Percentiles rank a stretch among this genome's conserved stretches.
These are phyloP conservation scores for Backusella macrospora DNA, from an alignment of 192 early-diverging fungal species.

Conservation along the genomic window DNA sequence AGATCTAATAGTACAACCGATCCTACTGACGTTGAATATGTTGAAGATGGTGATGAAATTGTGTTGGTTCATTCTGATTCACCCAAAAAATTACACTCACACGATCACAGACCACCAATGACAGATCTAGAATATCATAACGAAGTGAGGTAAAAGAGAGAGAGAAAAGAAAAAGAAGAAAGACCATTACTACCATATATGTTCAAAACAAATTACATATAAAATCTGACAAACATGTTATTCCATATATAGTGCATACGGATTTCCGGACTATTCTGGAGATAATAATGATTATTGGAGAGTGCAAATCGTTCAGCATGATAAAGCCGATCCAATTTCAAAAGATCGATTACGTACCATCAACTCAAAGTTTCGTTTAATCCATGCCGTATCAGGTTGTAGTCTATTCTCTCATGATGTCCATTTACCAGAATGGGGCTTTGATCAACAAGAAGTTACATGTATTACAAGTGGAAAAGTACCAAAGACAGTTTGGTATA, in stretches of 20 bases:
- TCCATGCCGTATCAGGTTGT: constrained; percentile 77
- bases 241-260: constrained; percentile 54
- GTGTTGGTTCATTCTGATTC: constrained; percentile 70
- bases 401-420: constrained; percentile 84
- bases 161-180: too few relatives aligned
- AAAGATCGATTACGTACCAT: constrained; percentile 66
- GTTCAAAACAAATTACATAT: neutral
- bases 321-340: constrained; percentile 54
- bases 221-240: neutral
- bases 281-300: constrained; percentile 95
- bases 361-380: constrained; percentile 73
- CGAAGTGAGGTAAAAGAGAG: constrained; percentile 67
- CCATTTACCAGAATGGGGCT: constrained; percentile 92
- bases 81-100: constrained; percentile 68
- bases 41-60: constrained; percentile 76
- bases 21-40: constrained; percentile 52
- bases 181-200: neutral
- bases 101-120: constrained; percentile 69
- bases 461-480: constrained; percentile 84
- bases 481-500: constrained; percentile 76
- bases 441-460: constrained; percentile 93
- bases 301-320: constrained; percentile 75
- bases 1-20: constrained; percentile 42
- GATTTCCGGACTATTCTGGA: constrained; percentile 72
- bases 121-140: constrained; percentile 77